Evolutionary conservation across 2,329 filamentous ascomycete species (phyloP).

Genomic region (Colletotrichum tofieldiae): DNA sequence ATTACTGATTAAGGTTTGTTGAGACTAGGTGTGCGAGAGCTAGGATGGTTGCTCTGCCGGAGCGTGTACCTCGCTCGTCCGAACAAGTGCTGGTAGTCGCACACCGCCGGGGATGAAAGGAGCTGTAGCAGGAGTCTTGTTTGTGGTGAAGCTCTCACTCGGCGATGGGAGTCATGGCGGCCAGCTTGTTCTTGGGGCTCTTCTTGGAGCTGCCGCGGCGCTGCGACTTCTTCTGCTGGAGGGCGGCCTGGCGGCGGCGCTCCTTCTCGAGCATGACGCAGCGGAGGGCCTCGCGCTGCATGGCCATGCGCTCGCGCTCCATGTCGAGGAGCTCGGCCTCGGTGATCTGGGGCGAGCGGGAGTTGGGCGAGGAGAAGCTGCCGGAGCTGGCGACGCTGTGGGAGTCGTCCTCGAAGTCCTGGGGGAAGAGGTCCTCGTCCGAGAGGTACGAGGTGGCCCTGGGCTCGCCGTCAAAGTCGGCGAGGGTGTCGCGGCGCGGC

Average conservation of each 20-base stretch:
- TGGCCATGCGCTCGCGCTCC: conserved; percentile 65
- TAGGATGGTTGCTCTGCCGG: not conserved
- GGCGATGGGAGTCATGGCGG: conserved; percentile 69
- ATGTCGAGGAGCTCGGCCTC: conserved; percentile 66
- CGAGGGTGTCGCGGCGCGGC: conserved; percentile 69
- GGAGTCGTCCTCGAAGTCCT: conserved; percentile 67
- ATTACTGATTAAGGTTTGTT: conserved; percentile 38
- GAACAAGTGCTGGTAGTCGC: conserved; percentile 14
- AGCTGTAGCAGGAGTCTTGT: not conserved
- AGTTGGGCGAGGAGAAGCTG: conserved; percentile 62
- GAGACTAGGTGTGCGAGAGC: conserved; percentile 22
- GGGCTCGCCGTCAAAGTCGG: conserved; percentile 56
- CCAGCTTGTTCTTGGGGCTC: conserved; percentile 63
- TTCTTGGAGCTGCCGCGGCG: conserved; percentile 63
- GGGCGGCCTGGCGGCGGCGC: conserved; percentile 60
- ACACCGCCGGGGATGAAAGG: not conserved
- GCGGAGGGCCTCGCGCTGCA: conserved; percentile 68
- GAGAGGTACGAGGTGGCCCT: conserved; percentile 72
- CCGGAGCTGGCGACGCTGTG: conserved; percentile 61
- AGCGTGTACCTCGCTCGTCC: conserved; percentile 19
- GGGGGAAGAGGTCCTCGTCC: conserved; percentile 75
- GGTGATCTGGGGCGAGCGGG: conserved; percentile 55
- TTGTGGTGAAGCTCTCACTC: conserved; percentile 54
- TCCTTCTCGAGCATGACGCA: conserved; percentile 70
- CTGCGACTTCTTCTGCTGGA: conserved; percentile 52